Conservation (phyloP, 768 basidiomycete genomes). For the Obba rivulosa region DNA sequence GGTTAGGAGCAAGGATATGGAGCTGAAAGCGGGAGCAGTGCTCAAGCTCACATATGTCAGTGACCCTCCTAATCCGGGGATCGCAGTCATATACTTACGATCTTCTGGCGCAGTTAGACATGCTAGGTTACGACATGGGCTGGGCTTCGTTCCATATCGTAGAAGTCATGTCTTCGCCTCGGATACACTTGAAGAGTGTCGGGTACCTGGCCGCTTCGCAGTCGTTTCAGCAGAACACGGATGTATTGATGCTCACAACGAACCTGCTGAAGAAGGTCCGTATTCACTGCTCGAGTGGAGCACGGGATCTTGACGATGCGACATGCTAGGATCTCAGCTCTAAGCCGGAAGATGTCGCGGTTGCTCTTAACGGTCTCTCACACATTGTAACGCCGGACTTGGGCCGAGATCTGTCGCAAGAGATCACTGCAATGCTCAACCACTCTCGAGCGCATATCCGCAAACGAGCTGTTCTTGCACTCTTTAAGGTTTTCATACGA, state of each 20-base stretch:
- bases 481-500: slow-evolving; percentile 75
- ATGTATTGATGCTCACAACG: slow-evolving; percentile 95
- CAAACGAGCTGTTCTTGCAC: slow-evolving; percentile 81
- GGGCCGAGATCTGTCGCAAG: slow-evolving; percentile 84
- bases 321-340: slow-evolving; percentile 71
- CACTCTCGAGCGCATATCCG: slow-evolving; percentile 87
- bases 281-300: background rate
- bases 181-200: slow-evolving; percentile 88
- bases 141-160: slow-evolving; percentile 97
- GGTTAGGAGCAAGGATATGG: slow-evolving; percentile 92
- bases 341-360: slow-evolving; percentile 65
- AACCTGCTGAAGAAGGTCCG: slow-evolving; percentile 91
- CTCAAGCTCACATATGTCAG: slow-evolving; percentile 95
- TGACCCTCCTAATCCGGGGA: slow-evolving; percentile 50
- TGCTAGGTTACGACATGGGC: slow-evolving; percentile 92
- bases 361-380: slow-evolving; percentile 78
- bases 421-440: slow-evolving; percentile 80
- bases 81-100: slow-evolving; percentile 45
- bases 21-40: slow-evolving; percentile 90
- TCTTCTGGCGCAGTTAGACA: slow-evolving; percentile 70
- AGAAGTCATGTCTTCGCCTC: slow-evolving; percentile 94
- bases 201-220: slow-evolving; percentile 92
- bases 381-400: slow-evolving; percentile 83
- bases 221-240: slow-evolving; percentile 91
- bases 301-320: slow-evolving; percentile 12